These are phyloP conservation scores for Suillus weaverae DNA, from an alignment of 768 basidiomycete genomes.

Conservation along the genomic window DNA sequence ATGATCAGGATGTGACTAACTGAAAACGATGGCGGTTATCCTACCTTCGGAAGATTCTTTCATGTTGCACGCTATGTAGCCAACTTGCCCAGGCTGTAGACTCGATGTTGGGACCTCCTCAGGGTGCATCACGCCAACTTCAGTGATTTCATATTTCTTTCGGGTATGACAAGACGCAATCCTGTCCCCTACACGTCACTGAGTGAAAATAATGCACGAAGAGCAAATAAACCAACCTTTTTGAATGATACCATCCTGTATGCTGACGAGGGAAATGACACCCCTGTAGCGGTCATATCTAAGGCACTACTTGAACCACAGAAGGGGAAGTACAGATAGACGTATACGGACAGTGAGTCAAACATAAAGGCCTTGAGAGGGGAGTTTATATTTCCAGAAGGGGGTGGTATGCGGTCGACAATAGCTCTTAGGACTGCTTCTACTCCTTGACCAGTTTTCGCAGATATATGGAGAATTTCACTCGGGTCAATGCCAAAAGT, in stretches of 20 bases:
- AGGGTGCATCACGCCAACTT: constrained; percentile 88
- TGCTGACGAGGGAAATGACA: constrained; percentile 86
- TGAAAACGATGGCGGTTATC: not conserved
- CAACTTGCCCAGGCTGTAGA: constrained; percentile 79
- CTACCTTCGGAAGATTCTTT: constrained; percentile 92
- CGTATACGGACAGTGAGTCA: constrained; percentile 75
- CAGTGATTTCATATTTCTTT: constrained; percentile 86
- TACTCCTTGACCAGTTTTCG: constrained; percentile 89
- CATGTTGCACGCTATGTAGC: constrained; percentile 95
- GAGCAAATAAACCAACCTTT: constrained; percentile 55
- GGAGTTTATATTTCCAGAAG: constrained; percentile 48
- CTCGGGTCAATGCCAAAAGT: constrained; percentile 78
- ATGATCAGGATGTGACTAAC: constrained; percentile 4
- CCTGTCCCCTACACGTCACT: constrained; percentile 70
- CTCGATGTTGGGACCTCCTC: constrained; percentile 75
- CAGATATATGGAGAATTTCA: constrained; percentile 80
- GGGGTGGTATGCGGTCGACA: constrained; percentile 82
- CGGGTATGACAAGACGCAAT: constrained; percentile 82
- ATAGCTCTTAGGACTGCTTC: constrained; percentile 77
- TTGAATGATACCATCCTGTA: constrained; percentile 76
- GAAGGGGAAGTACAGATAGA: constrained; percentile 6
- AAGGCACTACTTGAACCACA: constrained; percentile 13
- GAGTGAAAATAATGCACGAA: constrained; percentile 1
- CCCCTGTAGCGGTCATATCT: constrained; percentile 96
- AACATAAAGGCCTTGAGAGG: constrained; percentile 87